These are phyloP conservation scores for Cladophialophora yegresii DNA, from an alignment of 2,329 filamentous ascomycete species.

Conservation along the genomic window DNA sequence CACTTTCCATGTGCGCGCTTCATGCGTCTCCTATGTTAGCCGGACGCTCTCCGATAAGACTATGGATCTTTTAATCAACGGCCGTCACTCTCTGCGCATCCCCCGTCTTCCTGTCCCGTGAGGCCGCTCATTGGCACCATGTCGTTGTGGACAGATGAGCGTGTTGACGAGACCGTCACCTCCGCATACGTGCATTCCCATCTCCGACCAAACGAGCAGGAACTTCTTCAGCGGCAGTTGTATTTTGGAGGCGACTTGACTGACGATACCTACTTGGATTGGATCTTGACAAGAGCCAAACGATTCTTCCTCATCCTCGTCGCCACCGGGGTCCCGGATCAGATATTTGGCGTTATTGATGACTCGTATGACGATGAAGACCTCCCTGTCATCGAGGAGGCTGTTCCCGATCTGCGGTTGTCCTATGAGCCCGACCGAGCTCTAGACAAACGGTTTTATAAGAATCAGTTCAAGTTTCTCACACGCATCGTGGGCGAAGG, in stretches of 20 bases:
- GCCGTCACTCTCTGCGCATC: neutral
- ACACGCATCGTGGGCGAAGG: constrained; percentile 59
- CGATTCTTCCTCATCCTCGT: constrained; percentile 62
- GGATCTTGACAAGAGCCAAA: constrained; percentile 61
- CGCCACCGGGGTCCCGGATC: constrained; percentile 62
- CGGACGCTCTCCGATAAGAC: constrained; percentile 12
- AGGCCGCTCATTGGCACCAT: constrained; percentile 10
- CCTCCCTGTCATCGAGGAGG: constrained; percentile 58
- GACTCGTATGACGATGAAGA: constrained; percentile 64
- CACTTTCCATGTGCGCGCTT: constrained; percentile 20
- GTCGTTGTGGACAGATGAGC: constrained; percentile 51
- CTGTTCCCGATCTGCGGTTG: constrained; percentile 57
- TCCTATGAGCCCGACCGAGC: constrained; percentile 53
- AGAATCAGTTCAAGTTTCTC: constrained; percentile 61
- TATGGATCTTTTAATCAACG: constrained; percentile 7
- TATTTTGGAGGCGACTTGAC: constrained; percentile 49
- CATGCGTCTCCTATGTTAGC: constrained; percentile 6
- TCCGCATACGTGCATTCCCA: constrained; percentile 45
- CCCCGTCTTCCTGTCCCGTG: neutral
- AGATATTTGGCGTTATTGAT: constrained; percentile 63
- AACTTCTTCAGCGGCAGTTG: constrained; percentile 41
- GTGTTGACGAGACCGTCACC: constrained; percentile 47
- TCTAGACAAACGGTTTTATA: constrained; percentile 60
- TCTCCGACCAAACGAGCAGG: constrained; percentile 41
- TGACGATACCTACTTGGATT: constrained; percentile 60